Evolutionary conservation across 2,329 filamentous ascomycete species (phyloP), one percentile per base, ranked within the genome.

Genomic region (Didymella segeticola): DNA sequence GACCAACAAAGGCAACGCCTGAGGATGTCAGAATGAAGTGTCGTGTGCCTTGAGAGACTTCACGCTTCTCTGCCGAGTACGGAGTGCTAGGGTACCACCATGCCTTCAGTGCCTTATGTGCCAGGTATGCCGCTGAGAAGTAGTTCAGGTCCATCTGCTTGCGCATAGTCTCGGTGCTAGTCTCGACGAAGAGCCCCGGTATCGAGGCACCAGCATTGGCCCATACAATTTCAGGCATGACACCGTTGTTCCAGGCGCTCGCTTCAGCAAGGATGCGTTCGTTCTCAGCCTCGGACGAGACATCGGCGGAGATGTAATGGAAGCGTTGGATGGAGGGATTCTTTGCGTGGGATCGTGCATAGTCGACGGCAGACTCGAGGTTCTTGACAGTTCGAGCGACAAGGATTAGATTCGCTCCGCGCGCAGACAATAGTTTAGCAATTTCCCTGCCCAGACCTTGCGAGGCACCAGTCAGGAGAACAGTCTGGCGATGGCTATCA

Each of bases 81-180:
- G 58, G 74, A 61, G 61, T 57, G 71, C 73, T 42, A 54, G 62
- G 64, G 60, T 78, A 75, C 37, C 92, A 83, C 93, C 93, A 97
- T 56, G 84, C 82, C 45, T 83, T 83, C 57, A 97, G 78, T 15
- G 89, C 86, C 17, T 90, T 87, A 71, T 96, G 91, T 30, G 91
- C 89, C 77, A 96, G 90, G 73, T 96, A 95, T 33, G 89, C 88
- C 25, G 87, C 86, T 42, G 91, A 90, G 83, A 88, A 96, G 79
- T 91, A 98, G 77, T 97, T 93, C 63, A 93, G 84, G 69, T 96
- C 91, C 91, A 96, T 96, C 73, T 96, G 91, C 60, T 82, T 79
- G 34, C 88, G 84, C 61, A 92, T 79, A 10, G 83, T 83, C 7
- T 86, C 78, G 46, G 90, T 79, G 8, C 89, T 82, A 31, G 86